Conservation (phyloP, 1,284 basidiomycete genomes). For the Ceratobasidium sp. region DNA sequence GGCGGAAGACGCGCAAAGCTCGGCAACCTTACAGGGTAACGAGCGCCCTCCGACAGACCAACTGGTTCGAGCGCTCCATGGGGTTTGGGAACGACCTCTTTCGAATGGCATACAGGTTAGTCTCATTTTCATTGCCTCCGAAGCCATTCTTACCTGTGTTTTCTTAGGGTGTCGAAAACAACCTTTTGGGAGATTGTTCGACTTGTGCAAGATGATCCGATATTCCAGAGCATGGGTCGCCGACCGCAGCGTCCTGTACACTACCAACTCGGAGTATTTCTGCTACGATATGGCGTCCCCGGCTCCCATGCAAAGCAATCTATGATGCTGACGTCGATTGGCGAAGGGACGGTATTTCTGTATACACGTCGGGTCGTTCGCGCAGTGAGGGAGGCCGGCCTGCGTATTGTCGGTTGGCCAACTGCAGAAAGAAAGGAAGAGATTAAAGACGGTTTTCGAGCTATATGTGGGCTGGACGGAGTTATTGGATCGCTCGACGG, state of each 20-base stretch:
- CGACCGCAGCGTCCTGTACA: neutral
- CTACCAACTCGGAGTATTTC: slow-evolving; percentile 19
- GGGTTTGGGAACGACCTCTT: too few species aligned
- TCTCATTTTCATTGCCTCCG: too few species aligned
- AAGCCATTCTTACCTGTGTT: too few species aligned
- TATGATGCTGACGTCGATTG: slow-evolving; percentile 13
- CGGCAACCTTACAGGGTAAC: too few species aligned
- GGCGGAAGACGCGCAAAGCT: too few species aligned
- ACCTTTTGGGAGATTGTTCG: neutral
- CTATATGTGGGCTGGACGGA: slow-evolving; percentile 8
- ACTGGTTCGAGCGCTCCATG: too few species aligned
- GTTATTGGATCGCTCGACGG: slow-evolving; percentile 5
- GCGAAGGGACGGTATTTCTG: slow-evolving; percentile 1
- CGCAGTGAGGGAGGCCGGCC: neutral
- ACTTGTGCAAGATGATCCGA: neutral
- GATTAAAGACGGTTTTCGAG: neutral
- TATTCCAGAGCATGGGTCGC: neutral
- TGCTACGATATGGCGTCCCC: neutral
- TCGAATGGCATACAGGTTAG: too few species aligned
- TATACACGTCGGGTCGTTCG: slow-evolving; percentile 5
- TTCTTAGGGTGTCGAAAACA: neutral
- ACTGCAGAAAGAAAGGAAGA: neutral
- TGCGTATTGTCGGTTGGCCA: slow-evolving; percentile 24
- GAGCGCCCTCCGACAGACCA: too few species aligned
- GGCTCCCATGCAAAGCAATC: neutral